Percentiles rank a stretch among this genome's conserved stretches.
phyloP scores from a whole-genome alignment of 352 stramenopile species.

The Elongisporangium undulatum region DNA sequence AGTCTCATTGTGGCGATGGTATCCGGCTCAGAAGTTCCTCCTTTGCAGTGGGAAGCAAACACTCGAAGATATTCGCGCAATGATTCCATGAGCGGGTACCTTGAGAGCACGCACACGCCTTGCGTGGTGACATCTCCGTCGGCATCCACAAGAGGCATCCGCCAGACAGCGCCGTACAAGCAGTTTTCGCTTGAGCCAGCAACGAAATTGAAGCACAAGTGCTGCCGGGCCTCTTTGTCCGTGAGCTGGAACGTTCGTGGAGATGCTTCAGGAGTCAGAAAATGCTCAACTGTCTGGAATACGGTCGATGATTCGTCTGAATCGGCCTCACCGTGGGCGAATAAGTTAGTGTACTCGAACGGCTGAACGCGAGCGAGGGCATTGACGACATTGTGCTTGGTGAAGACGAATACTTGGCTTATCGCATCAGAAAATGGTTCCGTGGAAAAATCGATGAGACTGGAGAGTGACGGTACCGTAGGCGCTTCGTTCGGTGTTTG shows the following conservation, averaged over 20 bases:
- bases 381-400: conserved; percentile 3
- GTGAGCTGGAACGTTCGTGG: conserved; percentile 7
- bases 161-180: conserved; percentile 42
- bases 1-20: background rate
- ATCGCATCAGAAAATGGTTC: conserved; percentile 15
- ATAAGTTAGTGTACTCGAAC: conserved; percentile 2
- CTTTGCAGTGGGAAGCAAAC: background rate
- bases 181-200: conserved; percentile 24
- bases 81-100: conserved; percentile 42
- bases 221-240: conserved; percentile 6
- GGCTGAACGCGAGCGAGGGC: conserved; percentile 1
- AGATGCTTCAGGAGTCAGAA: conserved; percentile 32
- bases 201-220: conserved; percentile 53
- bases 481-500: conserved; percentile 28
- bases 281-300: conserved; percentile 31
- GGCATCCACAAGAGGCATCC: conserved; percentile 8
- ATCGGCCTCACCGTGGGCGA: background rate
- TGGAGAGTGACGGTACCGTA: background rate
- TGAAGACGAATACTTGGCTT: conserved; percentile 18
- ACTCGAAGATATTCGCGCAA: conserved; percentile 32
- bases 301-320: conserved; percentile 1
- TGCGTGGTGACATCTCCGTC: conserved; percentile 3
- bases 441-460: background rate
- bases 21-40: background rate
- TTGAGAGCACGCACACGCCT: conserved; percentile 53